Evolutionary conservation across 495 filamentous ascomycete species (phyloP).

Genomic region (Bacidia rubella): DNA sequence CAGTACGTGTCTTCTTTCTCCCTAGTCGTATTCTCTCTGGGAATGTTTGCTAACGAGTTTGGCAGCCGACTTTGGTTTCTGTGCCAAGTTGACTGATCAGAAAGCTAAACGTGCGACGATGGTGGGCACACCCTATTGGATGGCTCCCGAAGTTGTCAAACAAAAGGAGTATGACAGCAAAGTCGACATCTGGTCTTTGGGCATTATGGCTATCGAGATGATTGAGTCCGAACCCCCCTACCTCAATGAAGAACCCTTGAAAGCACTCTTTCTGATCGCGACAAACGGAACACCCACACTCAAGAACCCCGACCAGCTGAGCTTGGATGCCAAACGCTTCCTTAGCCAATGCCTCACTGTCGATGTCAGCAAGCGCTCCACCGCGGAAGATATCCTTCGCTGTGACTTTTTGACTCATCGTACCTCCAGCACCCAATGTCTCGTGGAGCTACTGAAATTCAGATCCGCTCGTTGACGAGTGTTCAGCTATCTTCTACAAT

Average conservation of each 20-base stretch:
- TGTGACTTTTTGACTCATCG: constrained; percentile 60
- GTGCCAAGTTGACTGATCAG: constrained; percentile 92
- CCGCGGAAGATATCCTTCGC: constrained; percentile 68
- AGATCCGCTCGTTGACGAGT: constrained; percentile 7
- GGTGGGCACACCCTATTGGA: constrained; percentile 99
- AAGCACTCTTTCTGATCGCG: constrained; percentile 91
- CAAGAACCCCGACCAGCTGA: constrained; percentile 94
- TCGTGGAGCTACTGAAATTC: constrained; percentile 78
- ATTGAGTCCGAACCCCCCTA: constrained; percentile 97
- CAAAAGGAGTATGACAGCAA: constrained; percentile 97
- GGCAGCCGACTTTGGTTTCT: constrained; percentile 94
- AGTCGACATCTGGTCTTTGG: constrained; percentile 97
- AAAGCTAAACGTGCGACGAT: constrained; percentile 97
- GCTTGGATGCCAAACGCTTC: constrained; percentile 93
- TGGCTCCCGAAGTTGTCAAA: constrained; percentile 98
- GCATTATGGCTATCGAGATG: constrained; percentile 99
- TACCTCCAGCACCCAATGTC: constrained; percentile 63
- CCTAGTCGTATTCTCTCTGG: not conserved
- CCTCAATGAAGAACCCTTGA: constrained; percentile 93
- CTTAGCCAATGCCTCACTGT: constrained; percentile 91
- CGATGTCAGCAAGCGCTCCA: constrained; percentile 87
- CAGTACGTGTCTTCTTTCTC: constrained; percentile 48
- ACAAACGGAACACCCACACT: constrained; percentile 93
- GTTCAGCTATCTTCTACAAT: too few species aligned
- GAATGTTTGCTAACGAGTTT: too few species aligned